These are phyloP conservation scores for Remersonia thermophila DNA, from an alignment of 2,329 filamentous ascomycete species.

Conservation along the genomic window DNA sequence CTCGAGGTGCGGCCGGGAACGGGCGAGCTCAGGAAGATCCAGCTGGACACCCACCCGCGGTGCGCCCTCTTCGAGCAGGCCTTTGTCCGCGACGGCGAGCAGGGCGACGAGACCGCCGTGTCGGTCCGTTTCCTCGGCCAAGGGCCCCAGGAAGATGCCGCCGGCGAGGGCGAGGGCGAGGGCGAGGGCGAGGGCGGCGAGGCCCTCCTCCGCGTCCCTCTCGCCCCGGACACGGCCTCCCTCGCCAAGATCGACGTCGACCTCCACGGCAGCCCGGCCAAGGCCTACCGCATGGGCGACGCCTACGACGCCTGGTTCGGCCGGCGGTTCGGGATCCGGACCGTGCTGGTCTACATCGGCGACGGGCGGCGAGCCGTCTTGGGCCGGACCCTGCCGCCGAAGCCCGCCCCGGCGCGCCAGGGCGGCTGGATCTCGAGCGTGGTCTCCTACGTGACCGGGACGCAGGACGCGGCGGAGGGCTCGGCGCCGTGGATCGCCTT, in stretches of 20 bases:
- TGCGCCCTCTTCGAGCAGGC: slow-evolving; percentile 53
- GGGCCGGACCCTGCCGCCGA: slow-evolving; percentile 39
- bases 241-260: slow-evolving; percentile 39
- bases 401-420: slow-evolving; percentile 6
- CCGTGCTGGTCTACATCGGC: slow-evolving; percentile 54
- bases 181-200: slow-evolving; percentile 22
- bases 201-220: slow-evolving; percentile 39
- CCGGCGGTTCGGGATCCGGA: slow-evolving; percentile 48
- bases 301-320: slow-evolving; percentile 55
- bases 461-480: slow-evolving; percentile 6
- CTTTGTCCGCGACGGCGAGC: slow-evolving; percentile 26
- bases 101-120: slow-evolving; percentile 13
- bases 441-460: slow-evolving; percentile 12
- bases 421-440: slow-evolving; percentile 8
- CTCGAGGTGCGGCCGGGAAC: slow-evolving; percentile 33
- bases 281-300: slow-evolving; percentile 51
- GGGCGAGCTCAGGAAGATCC: slow-evolving; percentile 41
- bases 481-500: slow-evolving; percentile 50
- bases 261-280: slow-evolving; percentile 46
- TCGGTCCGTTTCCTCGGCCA: slow-evolving; percentile 30
- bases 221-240: slow-evolving; percentile 36
- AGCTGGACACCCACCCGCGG: slow-evolving; percentile 43
- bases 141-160: slow-evolving; percentile 1
- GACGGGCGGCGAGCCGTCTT: slow-evolving; percentile 46
- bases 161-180: slow-evolving; percentile 26